Percentiles rank a stretch among this genome's conserved stretches.
phyloP scores from a whole-genome alignment of 106 monocot genomes.

The Posidonia australis region DNA sequence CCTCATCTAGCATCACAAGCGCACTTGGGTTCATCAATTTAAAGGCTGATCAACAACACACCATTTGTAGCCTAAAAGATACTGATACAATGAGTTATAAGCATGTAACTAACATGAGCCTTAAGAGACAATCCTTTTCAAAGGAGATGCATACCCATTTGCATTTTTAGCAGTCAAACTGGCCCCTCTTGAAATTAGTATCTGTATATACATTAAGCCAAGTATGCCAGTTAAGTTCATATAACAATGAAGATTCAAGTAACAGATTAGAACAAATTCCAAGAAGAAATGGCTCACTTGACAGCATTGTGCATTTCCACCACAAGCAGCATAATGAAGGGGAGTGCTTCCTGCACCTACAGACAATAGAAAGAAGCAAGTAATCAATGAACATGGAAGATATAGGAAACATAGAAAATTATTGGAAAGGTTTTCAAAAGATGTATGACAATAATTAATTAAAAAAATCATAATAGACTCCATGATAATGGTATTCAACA shows the following conservation, averaged over 20 bases:
- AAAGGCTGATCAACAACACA: too few relatives aligned
- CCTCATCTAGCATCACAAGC: too few relatives aligned
- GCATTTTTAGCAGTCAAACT: conserved; percentile 61
- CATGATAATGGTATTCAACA: too few relatives aligned
- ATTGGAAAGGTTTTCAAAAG: too few relatives aligned
- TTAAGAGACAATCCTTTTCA: not conserved
- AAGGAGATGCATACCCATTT: conserved; percentile 54
- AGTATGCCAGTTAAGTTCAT: not conserved
- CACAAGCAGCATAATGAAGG: conserved; percentile 89
- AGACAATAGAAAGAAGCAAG: too few relatives aligned
- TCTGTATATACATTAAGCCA: conserved; percentile 20
- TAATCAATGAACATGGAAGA: too few relatives aligned
- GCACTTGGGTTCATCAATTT: too few relatives aligned
- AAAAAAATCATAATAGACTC: too few relatives aligned
- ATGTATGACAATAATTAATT: too few relatives aligned
- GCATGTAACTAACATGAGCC: not conserved
- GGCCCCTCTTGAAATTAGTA: conserved; percentile 89
- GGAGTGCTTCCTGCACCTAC: conserved; percentile 82
- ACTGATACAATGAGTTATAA: too few relatives aligned
- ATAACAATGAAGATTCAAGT: not conserved
- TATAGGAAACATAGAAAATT: too few relatives aligned
- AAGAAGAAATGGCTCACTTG: conserved; percentile 33
- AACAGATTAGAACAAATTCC: not conserved
- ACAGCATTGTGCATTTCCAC: conserved; percentile 80
- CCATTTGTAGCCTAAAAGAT: too few relatives aligned